Evolutionary conservation across 805 yeast genomes (phyloP).

Genomic region (Teunomyces kruisii): DNA sequence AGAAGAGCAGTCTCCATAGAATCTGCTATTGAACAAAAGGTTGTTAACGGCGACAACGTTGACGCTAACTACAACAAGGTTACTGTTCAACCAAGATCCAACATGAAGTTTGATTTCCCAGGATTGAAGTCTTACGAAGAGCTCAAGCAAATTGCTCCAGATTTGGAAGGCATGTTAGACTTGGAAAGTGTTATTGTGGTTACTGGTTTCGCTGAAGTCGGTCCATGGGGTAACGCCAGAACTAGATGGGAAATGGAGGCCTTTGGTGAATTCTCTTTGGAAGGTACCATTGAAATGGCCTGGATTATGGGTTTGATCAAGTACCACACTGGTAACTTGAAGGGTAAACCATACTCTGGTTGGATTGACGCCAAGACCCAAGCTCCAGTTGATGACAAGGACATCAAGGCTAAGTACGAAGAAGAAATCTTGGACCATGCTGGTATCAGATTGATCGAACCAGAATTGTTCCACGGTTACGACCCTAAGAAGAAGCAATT

Average conservation of each 20-base stretch:
- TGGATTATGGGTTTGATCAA: constrained; percentile 99
- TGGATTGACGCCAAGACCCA: constrained; percentile 96
- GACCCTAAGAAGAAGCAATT: constrained; percentile 92
- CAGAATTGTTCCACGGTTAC: constrained; percentile 90
- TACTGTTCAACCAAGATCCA: constrained; percentile 87
- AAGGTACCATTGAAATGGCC: constrained; percentile 98
- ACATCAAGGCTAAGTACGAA: constrained; percentile 90
- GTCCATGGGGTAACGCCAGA: constrained; percentile 99
- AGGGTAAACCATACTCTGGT: constrained; percentile 90
- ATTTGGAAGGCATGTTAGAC: constrained; percentile 87
- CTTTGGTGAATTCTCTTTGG: constrained; percentile 87
- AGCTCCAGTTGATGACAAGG: constrained; percentile 92
- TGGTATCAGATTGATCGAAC: constrained; percentile 96
- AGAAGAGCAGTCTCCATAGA: constrained; percentile 95
- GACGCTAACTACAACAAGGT: constrained; percentile 82
- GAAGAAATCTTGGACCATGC: constrained; percentile 83
- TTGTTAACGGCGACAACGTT: constrained; percentile 83
- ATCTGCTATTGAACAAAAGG: constrained; percentile 81
- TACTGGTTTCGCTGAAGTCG: constrained; percentile 97
- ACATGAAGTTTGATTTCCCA: constrained; percentile 94
- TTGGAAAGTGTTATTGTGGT: constrained; percentile 90
- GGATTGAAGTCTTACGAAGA: constrained; percentile 73
- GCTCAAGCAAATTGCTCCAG: constrained; percentile 65
- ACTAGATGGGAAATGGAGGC: constrained; percentile 99
- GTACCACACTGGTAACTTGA: constrained; percentile 87